These are phyloP conservation scores for Neofusicoccum sp. DNA, from an alignment of 2,329 filamentous ascomycete genomes.

Conservation along the genomic window DNA sequence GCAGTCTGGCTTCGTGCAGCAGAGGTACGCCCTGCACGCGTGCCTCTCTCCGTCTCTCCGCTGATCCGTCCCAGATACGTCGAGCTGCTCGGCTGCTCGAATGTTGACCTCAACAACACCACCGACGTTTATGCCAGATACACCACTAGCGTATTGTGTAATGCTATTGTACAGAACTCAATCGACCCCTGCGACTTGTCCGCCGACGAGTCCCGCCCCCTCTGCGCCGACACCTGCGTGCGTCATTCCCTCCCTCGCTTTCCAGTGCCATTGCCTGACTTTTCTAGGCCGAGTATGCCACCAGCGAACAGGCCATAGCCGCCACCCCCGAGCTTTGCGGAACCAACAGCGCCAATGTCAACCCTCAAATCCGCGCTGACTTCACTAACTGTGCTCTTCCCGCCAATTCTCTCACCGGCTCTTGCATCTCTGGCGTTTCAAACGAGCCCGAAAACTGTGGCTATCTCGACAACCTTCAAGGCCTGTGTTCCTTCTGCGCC, in stretches of 20 bases:
- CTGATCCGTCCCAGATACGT: conserved; percentile 66
- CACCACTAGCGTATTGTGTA: conserved; percentile 90
- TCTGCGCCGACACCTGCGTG: conserved; percentile 90
- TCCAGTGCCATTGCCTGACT: not conserved
- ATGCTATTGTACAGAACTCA: conserved; percentile 90
- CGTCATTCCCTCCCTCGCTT: conserved; percentile 35
- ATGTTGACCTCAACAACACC: conserved; percentile 76
- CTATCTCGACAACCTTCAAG: conserved; percentile 69
- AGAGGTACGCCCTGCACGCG: conserved; percentile 63
- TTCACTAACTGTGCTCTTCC: conserved; percentile 88
- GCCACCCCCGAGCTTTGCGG: conserved; percentile 74
- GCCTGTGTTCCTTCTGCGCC: conserved; percentile 85
- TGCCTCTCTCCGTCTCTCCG: conserved; percentile 19
- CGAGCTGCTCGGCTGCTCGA: conserved; percentile 75
- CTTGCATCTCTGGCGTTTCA: conserved; percentile 72
- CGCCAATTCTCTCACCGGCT: conserved; percentile 71
- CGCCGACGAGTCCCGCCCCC: conserved; percentile 65
- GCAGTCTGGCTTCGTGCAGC: conserved; percentile 70
- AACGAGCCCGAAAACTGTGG: conserved; percentile 92
- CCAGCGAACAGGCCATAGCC: conserved; percentile 84
- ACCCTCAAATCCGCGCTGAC: conserved; percentile 82
- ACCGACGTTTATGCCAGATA: conserved; percentile 88
- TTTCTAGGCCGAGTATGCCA: conserved; percentile 73
- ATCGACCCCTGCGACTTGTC: conserved; percentile 68
- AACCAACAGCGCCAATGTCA: conserved; percentile 64